Percentiles rank a stretch among this genome's conserved stretches.
These are phyloP conservation scores for Hippophae tibetana DNA, from an alignment of 306 rosid species.

Conservation along the genomic window DNA sequence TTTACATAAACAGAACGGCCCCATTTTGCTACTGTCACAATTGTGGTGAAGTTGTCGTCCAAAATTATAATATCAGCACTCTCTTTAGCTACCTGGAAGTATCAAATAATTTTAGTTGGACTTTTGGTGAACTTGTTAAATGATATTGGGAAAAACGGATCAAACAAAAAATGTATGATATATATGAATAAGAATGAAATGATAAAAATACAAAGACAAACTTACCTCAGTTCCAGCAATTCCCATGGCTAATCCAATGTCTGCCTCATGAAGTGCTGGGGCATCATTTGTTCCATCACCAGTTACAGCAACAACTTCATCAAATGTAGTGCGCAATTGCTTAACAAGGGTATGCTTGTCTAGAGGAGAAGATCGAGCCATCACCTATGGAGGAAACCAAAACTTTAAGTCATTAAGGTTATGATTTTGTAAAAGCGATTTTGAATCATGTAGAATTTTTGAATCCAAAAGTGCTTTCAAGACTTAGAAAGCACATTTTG, in stretches of 20 bases:
- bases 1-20: slow-evolving; percentile 94
- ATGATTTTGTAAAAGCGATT: slow-evolving; percentile 4
- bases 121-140: neutral
- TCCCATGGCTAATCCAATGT: slow-evolving; percentile 99
- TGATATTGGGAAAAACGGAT: too few relatives aligned
- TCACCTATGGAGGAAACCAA: slow-evolving; percentile 41
- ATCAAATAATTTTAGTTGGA: slow-evolving; percentile 12
- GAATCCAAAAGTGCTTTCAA: too few relatives aligned
- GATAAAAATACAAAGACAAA: neutral
- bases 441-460: too few relatives aligned
- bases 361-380: slow-evolving; percentile 96
- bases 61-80: slow-evolving; percentile 96
- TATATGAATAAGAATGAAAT: too few relatives aligned
- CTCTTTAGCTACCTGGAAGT: slow-evolving; percentile 85
- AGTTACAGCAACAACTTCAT: slow-evolving; percentile 95
- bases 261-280: slow-evolving; percentile 98
- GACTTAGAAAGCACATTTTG: too few relatives aligned
- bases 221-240: slow-evolving; percentile 97
- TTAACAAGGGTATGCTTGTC: slow-evolving; percentile 87
- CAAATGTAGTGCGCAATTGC: slow-evolving; percentile 77
- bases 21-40: slow-evolving; percentile 95
- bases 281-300: slow-evolving; percentile 99
- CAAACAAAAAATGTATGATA: too few relatives aligned
- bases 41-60: slow-evolving; percentile 96
- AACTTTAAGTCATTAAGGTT: slow-evolving; percentile 18